Base-by-base conservation (phyloP, 306 rosid species). In the Medicago ruthenica region DNA sequence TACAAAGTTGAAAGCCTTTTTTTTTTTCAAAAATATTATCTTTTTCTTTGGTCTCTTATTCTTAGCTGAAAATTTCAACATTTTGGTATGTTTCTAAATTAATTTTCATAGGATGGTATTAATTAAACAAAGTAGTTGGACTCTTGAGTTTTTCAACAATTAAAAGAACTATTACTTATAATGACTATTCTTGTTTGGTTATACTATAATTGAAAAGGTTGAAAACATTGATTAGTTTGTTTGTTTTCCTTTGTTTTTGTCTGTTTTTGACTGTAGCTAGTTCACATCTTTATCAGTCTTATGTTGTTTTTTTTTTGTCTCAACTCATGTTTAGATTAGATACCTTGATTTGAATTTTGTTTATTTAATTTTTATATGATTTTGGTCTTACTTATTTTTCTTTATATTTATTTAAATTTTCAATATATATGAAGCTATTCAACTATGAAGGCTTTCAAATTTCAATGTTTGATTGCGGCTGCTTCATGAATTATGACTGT, bases 91-190 rank as follows among this genome's bases (percentile, higher is more conserved):
- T 81, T 88, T 51, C 67, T 77, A 65, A 58, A 22, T 62, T 76
- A 45, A 15, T 73, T 86, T 76, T 63, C 17, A 74, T 9, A 74
- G 36, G 54, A 39, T 54, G 41, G 40, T 50, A 37, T 64, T 68
- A 50, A 37, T 40, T 59, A 53, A 53, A 37, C 79, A 82, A 73
- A 75, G 64, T 77, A 70, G 85, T 86, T 87, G 87, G 97, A 89
- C 94, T 81, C 67, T 40, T 27, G 80, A 79, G 74, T 69, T 82
- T 84, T 87, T 86, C 88, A 82, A 85, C 89, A 31, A 84, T 58
- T 55, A 67, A 81, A 60, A 67, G 36, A 36, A 54, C 67, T n/a
- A 36, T 12, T 27, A 54, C 55, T 74, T 51, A 51, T 16, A 16
- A 58, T 72, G 84, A 80, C 65, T 22, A 6, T 44, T 34, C 48